These are phyloP conservation scores for Ceriops tagal DNA, from an alignment of 345 rosid species.

Conservation along the genomic window DNA sequence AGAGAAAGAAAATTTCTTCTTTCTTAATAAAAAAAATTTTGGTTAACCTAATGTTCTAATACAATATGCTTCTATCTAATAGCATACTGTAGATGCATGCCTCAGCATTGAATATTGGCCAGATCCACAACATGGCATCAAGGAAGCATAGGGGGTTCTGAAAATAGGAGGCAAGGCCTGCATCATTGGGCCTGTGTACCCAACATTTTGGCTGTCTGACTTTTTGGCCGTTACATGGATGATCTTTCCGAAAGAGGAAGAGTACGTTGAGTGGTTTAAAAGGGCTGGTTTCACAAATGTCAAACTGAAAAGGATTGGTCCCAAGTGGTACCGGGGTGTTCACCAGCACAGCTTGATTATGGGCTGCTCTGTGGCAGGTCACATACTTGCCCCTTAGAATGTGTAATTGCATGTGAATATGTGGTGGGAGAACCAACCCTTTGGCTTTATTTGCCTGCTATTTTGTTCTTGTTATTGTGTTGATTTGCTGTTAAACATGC, in stretches of 20 bases:
- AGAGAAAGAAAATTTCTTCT: too few species aligned
- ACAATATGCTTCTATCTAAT: not conserved
- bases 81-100: not conserved
- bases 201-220: conserved; percentile 39
- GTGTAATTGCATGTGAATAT: not conserved
- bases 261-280: conserved; percentile 40
- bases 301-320: conserved; percentile 37
- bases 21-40: too few species aligned
- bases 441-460: not conserved
- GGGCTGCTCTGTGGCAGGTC: conserved; percentile 22
- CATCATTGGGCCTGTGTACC: conserved; percentile 36
- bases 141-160: conserved; percentile 36
- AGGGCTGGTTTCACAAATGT: conserved; percentile 38
- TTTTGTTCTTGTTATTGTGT: not conserved
- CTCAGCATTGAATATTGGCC: conserved; percentile 42
- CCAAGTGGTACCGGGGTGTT: conserved; percentile 40
- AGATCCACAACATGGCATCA: conserved; percentile 38
- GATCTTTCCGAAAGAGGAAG: conserved; percentile 41
- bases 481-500: not conserved
- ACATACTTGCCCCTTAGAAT: too few species aligned
- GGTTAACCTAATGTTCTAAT: not conserved
- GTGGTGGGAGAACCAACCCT: not conserved
- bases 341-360: conserved; percentile 38
- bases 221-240: conserved; percentile 39
- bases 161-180: conserved; percentile 43